phyloP scores from a whole-genome alignment of 176 grass and related monocot genomes.

The Juncus inflexus region DNA sequence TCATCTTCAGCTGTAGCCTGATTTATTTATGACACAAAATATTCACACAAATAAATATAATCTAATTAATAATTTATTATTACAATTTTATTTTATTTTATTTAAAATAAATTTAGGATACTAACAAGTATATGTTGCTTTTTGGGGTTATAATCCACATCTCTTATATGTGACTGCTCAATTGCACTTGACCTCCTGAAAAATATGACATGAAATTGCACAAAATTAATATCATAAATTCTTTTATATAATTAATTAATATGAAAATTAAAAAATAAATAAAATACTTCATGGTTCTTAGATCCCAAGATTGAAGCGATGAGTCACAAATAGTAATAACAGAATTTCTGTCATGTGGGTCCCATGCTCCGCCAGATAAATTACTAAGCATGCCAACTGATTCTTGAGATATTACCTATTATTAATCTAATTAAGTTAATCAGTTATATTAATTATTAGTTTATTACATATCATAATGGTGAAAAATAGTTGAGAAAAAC shows the following conservation, averaged over 20 bases:
- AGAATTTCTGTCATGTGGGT: conserved; percentile 82
- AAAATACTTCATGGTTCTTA: conserved; percentile 83
- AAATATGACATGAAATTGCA: conserved; percentile 30
- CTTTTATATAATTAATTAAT: neutral
- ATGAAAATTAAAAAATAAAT: neutral
- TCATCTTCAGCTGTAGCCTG: conserved; percentile 95
- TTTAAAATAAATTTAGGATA: conserved; percentile 20
- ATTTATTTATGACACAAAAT: conserved; percentile 22
- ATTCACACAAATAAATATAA: conserved; percentile 12
- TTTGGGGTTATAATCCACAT: conserved; percentile 96
- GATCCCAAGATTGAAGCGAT: conserved; percentile 87
- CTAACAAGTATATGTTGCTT: conserved; percentile 89
- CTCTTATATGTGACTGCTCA: conserved; percentile 75
- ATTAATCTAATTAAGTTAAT: neutral
- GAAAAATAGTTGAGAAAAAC: conserved; percentile 28
- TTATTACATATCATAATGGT: neutral
- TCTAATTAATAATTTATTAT: conserved; percentile 1
- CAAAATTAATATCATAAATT: conserved; percentile 7
- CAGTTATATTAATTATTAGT: conserved; percentile 1
- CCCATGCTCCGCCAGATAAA: conserved; percentile 88
- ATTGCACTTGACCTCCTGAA: conserved; percentile 66
- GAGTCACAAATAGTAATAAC: conserved; percentile 81
- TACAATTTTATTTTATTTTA: neutral
- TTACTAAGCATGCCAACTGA: conserved; percentile 86
- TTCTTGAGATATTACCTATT: conserved; percentile 72